Evolutionary conservation across 2,329 filamentous ascomycete genomes (phyloP), one percentile per base, ranked within the genome.

Genomic region (Tolypocladium capitatum): DNA sequence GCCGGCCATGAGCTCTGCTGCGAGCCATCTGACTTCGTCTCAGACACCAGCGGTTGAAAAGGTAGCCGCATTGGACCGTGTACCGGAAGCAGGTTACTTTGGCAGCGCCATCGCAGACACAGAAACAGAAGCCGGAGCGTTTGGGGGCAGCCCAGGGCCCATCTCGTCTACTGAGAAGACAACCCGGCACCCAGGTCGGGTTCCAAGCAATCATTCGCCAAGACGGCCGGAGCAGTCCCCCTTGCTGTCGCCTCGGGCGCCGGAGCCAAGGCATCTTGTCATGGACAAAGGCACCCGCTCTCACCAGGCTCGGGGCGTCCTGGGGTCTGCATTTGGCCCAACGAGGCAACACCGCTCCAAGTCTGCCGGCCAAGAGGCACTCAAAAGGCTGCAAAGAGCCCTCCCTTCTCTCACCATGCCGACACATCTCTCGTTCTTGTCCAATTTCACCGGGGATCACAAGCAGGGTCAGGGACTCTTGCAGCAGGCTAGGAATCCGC

Each of bases 11-110:
- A 81, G 76, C 58, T 68, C 70, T 7, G 67, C 68, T 21, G 78
- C 77, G 9, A 76, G 74, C 5, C 72, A 76, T 43, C 64, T 81
- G 35, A 75, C 75, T 13, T 72, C 74, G 4, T 64, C 70, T 5
- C 71, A 66, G 47, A 81, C 76, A 0, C 74, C 77, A 6, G 76
- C 75, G 4, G 68, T 70, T 28, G 78, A 81, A 58, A 81, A 77
- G 60, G 73, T 69, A 16, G 73, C 73, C 7, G 77, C 73, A 1
- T 66, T 81, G 67, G 70, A 75, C 28, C 63, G 65, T 46, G 46
- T 62, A 11, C 58, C 61, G 10, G 60, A 61, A 18, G 52, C 38
- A 14, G 53, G 53, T 2, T 50, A 46, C 41, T 52, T 62, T 24
- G 54, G 49, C 38, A 51, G 51, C 21, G 42, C 46, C 14, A 36